A percentile compares a stretch with the other conserved stretches of the same genome.
Conservation (phyloP, 1,284 basidiomycete genomes). For the Moniliophthora roreri region DNA sequence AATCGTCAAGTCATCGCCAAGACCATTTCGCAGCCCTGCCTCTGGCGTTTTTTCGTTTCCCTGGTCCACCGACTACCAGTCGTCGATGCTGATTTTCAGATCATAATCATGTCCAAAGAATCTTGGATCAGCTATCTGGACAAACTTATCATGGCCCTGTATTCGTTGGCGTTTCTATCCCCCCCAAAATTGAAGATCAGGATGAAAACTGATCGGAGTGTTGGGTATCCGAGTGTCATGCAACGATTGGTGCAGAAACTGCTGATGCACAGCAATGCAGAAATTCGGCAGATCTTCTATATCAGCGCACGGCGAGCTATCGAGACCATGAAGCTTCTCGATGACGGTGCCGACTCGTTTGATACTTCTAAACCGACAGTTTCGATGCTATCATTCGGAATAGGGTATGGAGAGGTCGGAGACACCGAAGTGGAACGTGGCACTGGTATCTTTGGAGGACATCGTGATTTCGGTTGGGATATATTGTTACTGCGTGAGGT, state of each 20-base stretch:
- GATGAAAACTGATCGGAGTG: conserved; percentile 58
- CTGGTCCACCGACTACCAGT: conserved; percentile 85
- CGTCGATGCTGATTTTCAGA: conserved; percentile 72
- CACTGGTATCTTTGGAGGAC: conserved; percentile 73
- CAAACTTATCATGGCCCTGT: conserved; percentile 77
- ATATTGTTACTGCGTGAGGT: conserved; percentile 67
- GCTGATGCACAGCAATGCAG: conserved; percentile 42
- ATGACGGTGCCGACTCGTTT: conserved; percentile 76
- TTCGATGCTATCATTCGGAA: conserved; percentile 67
- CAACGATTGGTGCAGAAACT: conserved; percentile 66
- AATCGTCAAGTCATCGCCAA: conserved; percentile 77
- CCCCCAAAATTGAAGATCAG: conserved; percentile 69
- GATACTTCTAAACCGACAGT: conserved; percentile 57
- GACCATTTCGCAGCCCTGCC: conserved; percentile 54
- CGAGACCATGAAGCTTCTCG: conserved; percentile 84
- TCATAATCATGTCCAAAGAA: conserved; percentile 53
- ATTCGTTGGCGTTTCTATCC: conserved; percentile 85
- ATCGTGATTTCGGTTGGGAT: conserved; percentile 68
- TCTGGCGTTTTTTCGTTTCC: conserved; percentile 65
- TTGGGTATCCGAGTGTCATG: conserved; percentile 65
- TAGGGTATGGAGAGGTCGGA: conserved; percentile 75
- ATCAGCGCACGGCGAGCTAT: conserved; percentile 75
- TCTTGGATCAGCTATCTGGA: conserved; percentile 80
- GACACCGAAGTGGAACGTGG: conserved; percentile 66
- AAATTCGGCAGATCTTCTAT: conserved; percentile 55